phyloP scores from a whole-genome alignment of 805 yeast genomes.

The Candida taoyuanica region DNA sequence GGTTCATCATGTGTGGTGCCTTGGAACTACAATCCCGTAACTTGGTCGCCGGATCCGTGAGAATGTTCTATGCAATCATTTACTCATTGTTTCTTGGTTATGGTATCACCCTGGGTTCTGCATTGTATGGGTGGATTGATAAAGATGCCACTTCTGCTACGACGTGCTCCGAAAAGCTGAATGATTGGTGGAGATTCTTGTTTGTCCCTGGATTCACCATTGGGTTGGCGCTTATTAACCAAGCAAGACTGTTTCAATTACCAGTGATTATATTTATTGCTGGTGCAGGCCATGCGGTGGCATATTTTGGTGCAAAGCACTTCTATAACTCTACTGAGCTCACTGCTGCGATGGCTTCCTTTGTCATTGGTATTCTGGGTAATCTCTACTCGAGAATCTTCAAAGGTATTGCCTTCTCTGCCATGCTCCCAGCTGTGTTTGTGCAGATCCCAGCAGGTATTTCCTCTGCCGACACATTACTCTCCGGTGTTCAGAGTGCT shows the following conservation, averaged over 20 bases:
- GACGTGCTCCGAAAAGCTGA: conserved; percentile 51
- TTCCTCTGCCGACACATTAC: conserved; percentile 80
- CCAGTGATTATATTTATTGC: conserved; percentile 81
- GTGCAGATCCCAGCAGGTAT: conserved; percentile 95
- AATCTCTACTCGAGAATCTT: conserved; percentile 83
- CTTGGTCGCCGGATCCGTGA: conserved; percentile 87
- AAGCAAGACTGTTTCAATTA: conserved; percentile 78
- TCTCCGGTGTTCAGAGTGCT: conserved; percentile 79
- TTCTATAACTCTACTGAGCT: conserved; percentile 74
- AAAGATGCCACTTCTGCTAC: conserved; percentile 59
- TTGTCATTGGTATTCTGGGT: conserved; percentile 83
- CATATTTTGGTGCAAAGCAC: conserved; percentile 71
- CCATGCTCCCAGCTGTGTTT: conserved; percentile 93
- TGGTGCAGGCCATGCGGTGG: conserved; percentile 78
- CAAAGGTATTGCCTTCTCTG: conserved; percentile 89
- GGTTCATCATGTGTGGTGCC: conserved; percentile 88
- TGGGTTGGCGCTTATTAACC: conserved; percentile 71
- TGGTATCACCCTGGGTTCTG: conserved; percentile 92
- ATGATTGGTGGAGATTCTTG: conserved; percentile 57
- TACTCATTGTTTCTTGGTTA: conserved; percentile 88
- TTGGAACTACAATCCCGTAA: conserved; percentile 86
- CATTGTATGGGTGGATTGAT: conserved; percentile 93
- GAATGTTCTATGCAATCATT: conserved; percentile 95
- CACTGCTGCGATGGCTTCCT: conserved; percentile 87
- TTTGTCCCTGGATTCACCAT: conserved; percentile 74